A percentile compares a stretch with the other conserved stretches of the same genome.
Conservation (phyloP, 768 basidiomycete species). For the Butyriboletus loyo region DNA sequence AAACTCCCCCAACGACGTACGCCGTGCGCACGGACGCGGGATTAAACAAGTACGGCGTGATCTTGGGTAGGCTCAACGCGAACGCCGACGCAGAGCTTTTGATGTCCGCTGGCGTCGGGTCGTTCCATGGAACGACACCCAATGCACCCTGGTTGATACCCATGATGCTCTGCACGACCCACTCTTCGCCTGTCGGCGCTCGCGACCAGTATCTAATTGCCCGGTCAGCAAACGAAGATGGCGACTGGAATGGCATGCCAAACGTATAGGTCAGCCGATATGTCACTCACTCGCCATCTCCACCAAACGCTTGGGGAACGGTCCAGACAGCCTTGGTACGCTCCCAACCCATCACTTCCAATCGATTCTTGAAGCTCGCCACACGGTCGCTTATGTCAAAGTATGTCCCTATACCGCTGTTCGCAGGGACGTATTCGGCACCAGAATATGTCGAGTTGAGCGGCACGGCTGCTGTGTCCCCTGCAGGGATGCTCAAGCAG, state of each 20-base stretch:
- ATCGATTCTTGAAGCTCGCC: conserved; percentile 58
- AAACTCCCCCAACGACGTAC: conserved; percentile 40
- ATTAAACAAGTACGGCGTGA: conserved; percentile 46
- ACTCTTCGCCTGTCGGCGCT: conserved; percentile 67
- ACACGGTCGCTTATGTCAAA: conserved; percentile 67
- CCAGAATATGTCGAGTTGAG: conserved; percentile 24
- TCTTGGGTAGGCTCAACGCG: conserved; percentile 42
- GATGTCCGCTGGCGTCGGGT: conserved; percentile 53
- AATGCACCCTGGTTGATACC: conserved; percentile 70
- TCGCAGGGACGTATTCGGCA: conserved; percentile 18
- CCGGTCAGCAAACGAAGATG: neutral
- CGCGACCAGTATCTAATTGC: conserved; percentile 54
- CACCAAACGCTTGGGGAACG: conserved; percentile 76
- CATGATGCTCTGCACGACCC: conserved; percentile 59
- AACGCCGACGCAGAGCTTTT: conserved; percentile 50
- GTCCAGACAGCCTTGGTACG: conserved; percentile 71
- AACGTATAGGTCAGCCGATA: neutral
- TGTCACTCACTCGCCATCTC: conserved; percentile 22
- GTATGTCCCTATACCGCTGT: conserved; percentile 39
- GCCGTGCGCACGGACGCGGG: conserved; percentile 39
- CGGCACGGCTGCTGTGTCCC: conserved; percentile 33
- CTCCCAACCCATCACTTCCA: conserved; percentile 66
- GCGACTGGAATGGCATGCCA: neutral
- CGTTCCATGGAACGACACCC: conserved; percentile 50
- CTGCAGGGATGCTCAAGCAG: conserved; percentile 46